Percentiles rank a stretch among this genome's conserved stretches.
These are phyloP conservation scores for Pseudocercospora vitis DNA, from an alignment of 2,329 filamentous ascomycete genomes.

Conservation along the genomic window DNA sequence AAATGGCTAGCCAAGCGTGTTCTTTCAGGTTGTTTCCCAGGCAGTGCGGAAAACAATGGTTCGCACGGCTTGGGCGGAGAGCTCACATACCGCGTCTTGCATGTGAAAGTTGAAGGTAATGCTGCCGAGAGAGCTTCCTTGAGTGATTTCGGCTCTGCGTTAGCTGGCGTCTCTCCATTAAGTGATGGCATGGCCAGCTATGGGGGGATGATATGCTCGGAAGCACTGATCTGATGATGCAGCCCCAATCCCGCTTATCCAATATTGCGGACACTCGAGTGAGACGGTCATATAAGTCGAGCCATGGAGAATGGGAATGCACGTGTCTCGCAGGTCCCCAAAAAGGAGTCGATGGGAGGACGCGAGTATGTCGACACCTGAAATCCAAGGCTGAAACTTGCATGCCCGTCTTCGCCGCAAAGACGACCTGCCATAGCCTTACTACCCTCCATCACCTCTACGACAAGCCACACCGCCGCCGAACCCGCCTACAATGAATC, in stretches of 20 bases:
- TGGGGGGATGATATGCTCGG: too few relatives aligned
- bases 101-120: conserved; percentile 55
- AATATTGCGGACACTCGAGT: too few relatives aligned
- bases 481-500: conserved; percentile 21
- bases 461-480: background rate
- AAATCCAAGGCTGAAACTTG: background rate
- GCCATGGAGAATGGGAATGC: background rate
- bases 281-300: too few relatives aligned
- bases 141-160: conserved; percentile 19
- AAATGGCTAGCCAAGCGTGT: conserved; percentile 90
- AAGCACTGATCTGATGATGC: too few relatives aligned
- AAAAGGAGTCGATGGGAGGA: too few relatives aligned
- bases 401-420: conserved; percentile 4
- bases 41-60: conserved; percentile 76
- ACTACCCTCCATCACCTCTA: too few relatives aligned
- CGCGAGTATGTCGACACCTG: background rate
- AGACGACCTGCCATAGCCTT: background rate
- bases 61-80: conserved; percentile 74
- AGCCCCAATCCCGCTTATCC: too few relatives aligned
- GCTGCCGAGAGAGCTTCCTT: conserved; percentile 51
- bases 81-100: conserved; percentile 81
- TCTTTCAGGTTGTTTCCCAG: conserved; percentile 67
- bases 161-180: conserved; percentile 5
- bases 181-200: conserved; percentile 4
- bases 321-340: background rate